Conservation (phyloP, 306 rosid species). For the Vigna nakashimae region DNA sequence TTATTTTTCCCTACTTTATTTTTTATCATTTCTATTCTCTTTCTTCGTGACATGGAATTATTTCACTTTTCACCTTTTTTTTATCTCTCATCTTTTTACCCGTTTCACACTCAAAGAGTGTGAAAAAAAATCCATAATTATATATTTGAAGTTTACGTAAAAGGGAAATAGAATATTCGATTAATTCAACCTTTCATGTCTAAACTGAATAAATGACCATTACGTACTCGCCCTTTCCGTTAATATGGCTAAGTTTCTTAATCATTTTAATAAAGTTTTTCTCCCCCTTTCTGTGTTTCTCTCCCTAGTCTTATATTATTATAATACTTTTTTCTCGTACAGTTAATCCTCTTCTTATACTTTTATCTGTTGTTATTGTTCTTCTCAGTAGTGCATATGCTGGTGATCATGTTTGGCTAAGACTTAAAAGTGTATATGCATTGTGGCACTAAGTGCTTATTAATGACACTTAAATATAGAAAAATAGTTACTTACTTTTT, state of each 20-base stretch:
- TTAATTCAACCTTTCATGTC: not conserved
- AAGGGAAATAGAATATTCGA: not conserved
- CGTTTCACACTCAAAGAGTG: not conserved
- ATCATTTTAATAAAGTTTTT: not conserved
- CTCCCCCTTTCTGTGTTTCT: not conserved
- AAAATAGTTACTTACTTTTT: no score
- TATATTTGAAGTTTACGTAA: not conserved
- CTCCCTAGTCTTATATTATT: not conserved
- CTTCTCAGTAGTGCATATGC: not conserved
- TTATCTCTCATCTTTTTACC: not conserved
- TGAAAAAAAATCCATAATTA: not conserved
- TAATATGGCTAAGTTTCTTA: constrained; percentile 5
- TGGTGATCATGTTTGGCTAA: no score
- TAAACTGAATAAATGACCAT: not conserved
- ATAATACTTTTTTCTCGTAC: not conserved
- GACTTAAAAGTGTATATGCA: no score
- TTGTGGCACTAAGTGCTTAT: no score
- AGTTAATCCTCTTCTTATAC: not conserved
- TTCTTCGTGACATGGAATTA: not conserved
- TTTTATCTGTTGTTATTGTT: not conserved
- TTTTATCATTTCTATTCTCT: not conserved
- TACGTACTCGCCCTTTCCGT: not conserved
- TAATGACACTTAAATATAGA: no score
- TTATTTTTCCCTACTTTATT: no score
- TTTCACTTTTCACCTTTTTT: not conserved